phyloP scores from a whole-genome alignment of 345 rosid species.

The Syzygium jambos region DNA sequence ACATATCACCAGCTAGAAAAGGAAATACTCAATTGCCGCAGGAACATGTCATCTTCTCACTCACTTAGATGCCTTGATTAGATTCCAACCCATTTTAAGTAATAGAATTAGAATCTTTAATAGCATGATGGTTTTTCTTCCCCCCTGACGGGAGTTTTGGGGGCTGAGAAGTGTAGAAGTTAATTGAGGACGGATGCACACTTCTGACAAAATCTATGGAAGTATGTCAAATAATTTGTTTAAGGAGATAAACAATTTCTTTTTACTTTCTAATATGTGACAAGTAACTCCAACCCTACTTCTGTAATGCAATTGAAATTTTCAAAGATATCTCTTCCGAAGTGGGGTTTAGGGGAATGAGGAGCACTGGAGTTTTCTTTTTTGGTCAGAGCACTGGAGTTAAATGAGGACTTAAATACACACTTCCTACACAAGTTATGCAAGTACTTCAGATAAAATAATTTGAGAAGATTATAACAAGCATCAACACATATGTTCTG shows the following conservation, averaged over 20 bases:
- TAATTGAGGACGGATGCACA: neutral
- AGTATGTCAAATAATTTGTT: neutral
- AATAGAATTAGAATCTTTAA: neutral
- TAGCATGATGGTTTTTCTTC: neutral
- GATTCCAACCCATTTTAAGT: neutral
- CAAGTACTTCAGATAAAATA: neutral
- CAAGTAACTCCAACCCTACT: neutral
- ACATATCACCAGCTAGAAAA: constrained; percentile 29
- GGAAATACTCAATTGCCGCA: constrained; percentile 27
- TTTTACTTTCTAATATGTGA: neutral
- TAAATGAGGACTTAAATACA: neutral
- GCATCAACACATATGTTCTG: neutral
- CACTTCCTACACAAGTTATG: neutral
- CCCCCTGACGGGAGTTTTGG: neutral
- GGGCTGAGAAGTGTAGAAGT: neutral
- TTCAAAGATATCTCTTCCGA: neutral
- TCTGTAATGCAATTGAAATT: neutral
- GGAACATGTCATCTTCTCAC: constrained; percentile 14
- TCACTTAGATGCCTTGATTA: neutral
- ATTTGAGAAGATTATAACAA: neutral
- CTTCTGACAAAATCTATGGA: neutral
- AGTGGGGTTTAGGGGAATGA: neutral
- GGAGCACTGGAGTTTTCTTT: neutral
- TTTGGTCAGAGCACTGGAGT: neutral
- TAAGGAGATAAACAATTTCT: neutral